Conservation (phyloP, 257 asterid species). For the Capsicum rhomboideum region DNA sequence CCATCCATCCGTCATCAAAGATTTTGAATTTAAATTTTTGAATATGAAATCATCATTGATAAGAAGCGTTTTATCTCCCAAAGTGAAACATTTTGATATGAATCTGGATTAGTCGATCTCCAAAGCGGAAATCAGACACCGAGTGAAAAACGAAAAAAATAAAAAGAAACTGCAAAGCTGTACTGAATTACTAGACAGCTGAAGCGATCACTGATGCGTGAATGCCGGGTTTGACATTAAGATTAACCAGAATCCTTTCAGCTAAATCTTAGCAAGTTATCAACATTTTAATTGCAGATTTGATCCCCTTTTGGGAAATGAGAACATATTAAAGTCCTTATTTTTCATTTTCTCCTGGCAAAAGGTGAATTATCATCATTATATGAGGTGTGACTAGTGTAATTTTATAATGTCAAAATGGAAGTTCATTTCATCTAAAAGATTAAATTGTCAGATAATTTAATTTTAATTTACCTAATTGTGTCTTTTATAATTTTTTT, state of each 20-base stretch:
- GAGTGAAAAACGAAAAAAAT: no score
- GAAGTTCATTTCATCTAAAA: not conserved
- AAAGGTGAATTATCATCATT: not conserved
- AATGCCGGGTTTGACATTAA: not conserved
- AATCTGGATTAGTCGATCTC: not conserved
- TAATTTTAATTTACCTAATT: not conserved
- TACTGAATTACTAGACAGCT: not conserved
- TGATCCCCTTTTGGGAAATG: conserved; percentile 2
- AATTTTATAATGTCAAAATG: not conserved
- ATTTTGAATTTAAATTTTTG: not conserved
- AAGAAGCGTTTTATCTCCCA: accelerated
- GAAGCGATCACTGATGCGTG: not conserved
- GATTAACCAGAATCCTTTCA: not conserved
- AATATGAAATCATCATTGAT: not conserved
- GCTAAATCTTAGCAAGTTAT: not conserved
- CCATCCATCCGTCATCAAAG: not conserved
- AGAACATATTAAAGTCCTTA: not conserved
- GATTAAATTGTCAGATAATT: not conserved
- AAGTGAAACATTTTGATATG: no score
- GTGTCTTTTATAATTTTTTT: not conserved
- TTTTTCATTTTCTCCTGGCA: not conserved
- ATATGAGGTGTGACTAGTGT: not conserved
- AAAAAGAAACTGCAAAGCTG: not conserved
- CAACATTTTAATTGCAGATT: not conserved
- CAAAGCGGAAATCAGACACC: no score